These are phyloP conservation scores for Trichosporon coremiiforme DNA, from an alignment of 1,284 basidiomycete species.

Conservation along the genomic window DNA sequence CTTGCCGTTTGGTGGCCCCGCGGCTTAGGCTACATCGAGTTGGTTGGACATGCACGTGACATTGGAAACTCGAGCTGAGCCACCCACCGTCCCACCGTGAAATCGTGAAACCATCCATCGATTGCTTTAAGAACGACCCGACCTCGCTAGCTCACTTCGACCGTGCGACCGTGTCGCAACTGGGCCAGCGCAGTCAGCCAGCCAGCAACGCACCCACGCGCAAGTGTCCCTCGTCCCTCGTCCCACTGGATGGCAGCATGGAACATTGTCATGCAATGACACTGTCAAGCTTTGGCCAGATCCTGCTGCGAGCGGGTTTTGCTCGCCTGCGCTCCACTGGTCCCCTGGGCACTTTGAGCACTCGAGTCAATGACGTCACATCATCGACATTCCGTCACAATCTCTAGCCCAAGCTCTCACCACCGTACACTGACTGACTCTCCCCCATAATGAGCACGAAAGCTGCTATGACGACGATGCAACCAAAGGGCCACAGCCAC, in stretches of 20 bases:
- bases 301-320: too few species aligned
- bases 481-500: neutral
- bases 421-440: neutral
- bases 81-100: neutral
- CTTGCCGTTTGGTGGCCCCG: neutral
- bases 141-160: neutral
- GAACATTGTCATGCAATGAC: neutral
- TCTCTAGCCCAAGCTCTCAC: neutral
- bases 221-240: too few species aligned
- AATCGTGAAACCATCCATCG: neutral
- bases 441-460: neutral
- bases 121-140: too few species aligned
- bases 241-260: too few species aligned
- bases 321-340: neutral
- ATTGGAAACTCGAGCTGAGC: neutral
- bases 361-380: neutral
- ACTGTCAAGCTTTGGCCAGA: neutral
- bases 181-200: neutral
- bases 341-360: neutral
- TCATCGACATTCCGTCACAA: neutral
- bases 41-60: neutral
- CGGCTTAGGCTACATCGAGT: too few species aligned
- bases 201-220: neutral
- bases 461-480: constrained; percentile 8
- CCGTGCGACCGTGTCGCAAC: neutral